Percentiles rank a stretch among this genome's conserved stretches.
These are phyloP conservation scores for Termitomyces sp. DNA, from an alignment of 768 basidiomycete species.

Conservation along the genomic window DNA sequence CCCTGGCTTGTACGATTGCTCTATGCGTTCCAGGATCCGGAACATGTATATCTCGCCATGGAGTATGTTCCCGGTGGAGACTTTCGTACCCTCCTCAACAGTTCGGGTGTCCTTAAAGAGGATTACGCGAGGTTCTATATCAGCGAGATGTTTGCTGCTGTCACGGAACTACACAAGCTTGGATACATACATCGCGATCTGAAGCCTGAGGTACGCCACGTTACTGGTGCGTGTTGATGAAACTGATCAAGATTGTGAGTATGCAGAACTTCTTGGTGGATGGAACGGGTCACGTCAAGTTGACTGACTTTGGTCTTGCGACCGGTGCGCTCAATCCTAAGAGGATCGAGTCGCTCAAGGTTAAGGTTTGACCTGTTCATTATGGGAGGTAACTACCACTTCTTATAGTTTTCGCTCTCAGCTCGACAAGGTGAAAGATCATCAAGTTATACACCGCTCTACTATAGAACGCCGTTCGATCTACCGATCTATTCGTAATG, in stretches of 20 bases:
- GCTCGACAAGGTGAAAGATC: slow-evolving; percentile 97
- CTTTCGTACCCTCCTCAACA: slow-evolving; percentile 95
- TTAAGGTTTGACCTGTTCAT: slow-evolving; percentile 54
- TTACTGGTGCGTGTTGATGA: background rate
- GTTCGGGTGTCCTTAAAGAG: slow-evolving; percentile 95
- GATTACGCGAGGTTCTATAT: slow-evolving; percentile 97
- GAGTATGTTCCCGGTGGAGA: slow-evolving; percentile 99
- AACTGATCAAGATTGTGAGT: background rate
- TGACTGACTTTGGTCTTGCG: slow-evolving; percentile 96
- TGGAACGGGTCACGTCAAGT: slow-evolving; percentile 91
- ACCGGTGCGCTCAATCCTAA: slow-evolving; percentile 94
- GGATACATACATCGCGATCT: slow-evolving; percentile 98
- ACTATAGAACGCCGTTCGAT: slow-evolving; percentile 93
- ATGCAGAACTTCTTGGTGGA: slow-evolving; percentile 93
- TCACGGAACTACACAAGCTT: slow-evolving; percentile 92
- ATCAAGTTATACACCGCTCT: slow-evolving; percentile 81
- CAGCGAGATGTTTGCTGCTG: slow-evolving; percentile 94
- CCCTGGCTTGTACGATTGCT: slow-evolving; percentile 94
- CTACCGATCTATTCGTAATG: slow-evolving; percentile 86
- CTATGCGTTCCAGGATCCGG: slow-evolving; percentile 94
- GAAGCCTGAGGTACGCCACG: slow-evolving; percentile 79
- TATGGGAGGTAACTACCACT: background rate
- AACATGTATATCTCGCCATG: slow-evolving; percentile 95
- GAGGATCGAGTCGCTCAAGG: slow-evolving; percentile 89
- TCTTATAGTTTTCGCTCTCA: slow-evolving; percentile 21